Evolutionary conservation across 2,329 filamentous ascomycete genomes (phyloP).

Genomic region (Parastagonospora nodorum): DNA sequence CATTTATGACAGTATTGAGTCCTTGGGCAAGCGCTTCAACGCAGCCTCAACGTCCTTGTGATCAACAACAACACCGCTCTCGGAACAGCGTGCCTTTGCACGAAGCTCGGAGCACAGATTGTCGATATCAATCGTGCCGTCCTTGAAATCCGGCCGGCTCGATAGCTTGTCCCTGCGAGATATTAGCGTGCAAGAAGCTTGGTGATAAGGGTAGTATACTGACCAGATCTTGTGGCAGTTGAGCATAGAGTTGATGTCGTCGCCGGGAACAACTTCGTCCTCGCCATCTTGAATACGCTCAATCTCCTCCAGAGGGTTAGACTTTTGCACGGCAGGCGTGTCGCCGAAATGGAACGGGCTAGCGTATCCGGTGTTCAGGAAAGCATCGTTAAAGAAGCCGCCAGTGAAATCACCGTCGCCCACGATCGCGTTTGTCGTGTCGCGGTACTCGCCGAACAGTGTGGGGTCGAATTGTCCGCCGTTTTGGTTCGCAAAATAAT

Average conservation of each 20-base stretch:
- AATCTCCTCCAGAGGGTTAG: slow-evolving; percentile 76
- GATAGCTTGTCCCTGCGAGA: slow-evolving; percentile 81
- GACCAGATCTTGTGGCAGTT: slow-evolving; percentile 95
- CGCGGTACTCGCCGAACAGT: slow-evolving; percentile 89
- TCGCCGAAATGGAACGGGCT: slow-evolving; percentile 77
- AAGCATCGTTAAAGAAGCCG: slow-evolving; percentile 75
- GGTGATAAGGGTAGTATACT: slow-evolving; percentile 41
- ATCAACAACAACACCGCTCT: slow-evolving; percentile 85
- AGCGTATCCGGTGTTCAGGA: slow-evolving; percentile 75
- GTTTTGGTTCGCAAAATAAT: slow-evolving; percentile 80
- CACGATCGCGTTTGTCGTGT: slow-evolving; percentile 82
- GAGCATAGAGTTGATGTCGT: slow-evolving; percentile 68
- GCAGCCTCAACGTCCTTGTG: slow-evolving; percentile 81
- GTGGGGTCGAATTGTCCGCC: slow-evolving; percentile 88
- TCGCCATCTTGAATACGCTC: slow-evolving; percentile 77
- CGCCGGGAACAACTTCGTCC: slow-evolving; percentile 64
- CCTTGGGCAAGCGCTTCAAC: slow-evolving; percentile 51
- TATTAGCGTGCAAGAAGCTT: slow-evolving; percentile 37
- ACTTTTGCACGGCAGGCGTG: slow-evolving; percentile 49
- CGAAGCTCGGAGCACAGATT: slow-evolving; percentile 89
- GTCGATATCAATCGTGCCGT: slow-evolving; percentile 91
- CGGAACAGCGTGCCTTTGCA: slow-evolving; percentile 94
- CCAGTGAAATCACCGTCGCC: slow-evolving; percentile 70
- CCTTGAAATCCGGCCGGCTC: slow-evolving; percentile 83
- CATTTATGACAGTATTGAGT: slow-evolving; percentile 14